Evolutionary conservation across 1,284 basidiomycete genomes (phyloP), one percentile per base, ranked within the genome.

Genomic region (Rhodotorula sp.): DNA sequence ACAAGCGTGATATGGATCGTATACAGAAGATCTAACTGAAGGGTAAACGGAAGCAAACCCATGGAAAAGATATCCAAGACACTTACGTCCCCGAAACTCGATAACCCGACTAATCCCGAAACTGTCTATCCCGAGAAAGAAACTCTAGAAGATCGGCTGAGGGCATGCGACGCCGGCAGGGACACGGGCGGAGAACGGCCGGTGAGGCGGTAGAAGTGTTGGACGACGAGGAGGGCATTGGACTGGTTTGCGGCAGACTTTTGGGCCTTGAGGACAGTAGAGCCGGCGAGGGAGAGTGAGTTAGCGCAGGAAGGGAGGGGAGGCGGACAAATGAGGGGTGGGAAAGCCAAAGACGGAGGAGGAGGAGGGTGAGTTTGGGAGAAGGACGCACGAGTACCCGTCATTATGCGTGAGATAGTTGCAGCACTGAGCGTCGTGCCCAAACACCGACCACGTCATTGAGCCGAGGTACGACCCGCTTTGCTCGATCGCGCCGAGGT

Each of bases 221-320:
- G 64, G 2, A 61, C 64, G 55, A 63, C 57, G 22, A 51, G 52
- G 57, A 61, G 68, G 30, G 71, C 67, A 27, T 70, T 70, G 27
- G 49, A 57, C 11, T 62, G 63, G 30, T 67, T 54, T 6, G 46
- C 62, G 13, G 30, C 48, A 17, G 36, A 39, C 62, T 68, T n/a
- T 73, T 48, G 39, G 39, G 11, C 70, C 73, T 61, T 70, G 66
- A 15, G 73, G 73, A 54, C 72, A 74, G 62, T 74, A 71, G 17
- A 65, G 20, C 27, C 64, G 36, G 62, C 59, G n/a, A 27, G 11
- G 13, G 57, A 13, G 11, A 44, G 11, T 4, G 19, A 4, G 39
- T 9, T 19, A 44, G 19, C 9, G 30, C 29, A 17, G 36, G 36
- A n/a, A 4, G 27, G 48, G 8, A 6, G 27, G 24, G 3, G 53